Percentiles rank a stretch among this genome's conserved stretches.
These are phyloP conservation scores for Oryza glumipatula DNA, from an alignment of 176 grass and related monocot genomes.

Conservation along the genomic window DNA sequence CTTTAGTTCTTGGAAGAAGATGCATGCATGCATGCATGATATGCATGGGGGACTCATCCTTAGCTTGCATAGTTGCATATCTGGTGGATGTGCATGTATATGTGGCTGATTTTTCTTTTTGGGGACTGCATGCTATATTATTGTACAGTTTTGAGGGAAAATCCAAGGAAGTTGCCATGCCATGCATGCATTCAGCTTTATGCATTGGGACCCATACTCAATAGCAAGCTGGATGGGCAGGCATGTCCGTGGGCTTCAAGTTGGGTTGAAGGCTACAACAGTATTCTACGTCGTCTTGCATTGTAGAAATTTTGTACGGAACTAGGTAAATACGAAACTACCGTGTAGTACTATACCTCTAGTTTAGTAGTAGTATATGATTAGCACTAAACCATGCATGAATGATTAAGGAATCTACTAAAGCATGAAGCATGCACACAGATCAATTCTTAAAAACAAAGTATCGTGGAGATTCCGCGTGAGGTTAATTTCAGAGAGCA, in stretches of 20 bases:
- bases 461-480: not conserved
- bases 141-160: not conserved
- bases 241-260: not conserved
- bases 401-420: conserved; percentile 25
- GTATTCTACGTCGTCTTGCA: not conserved
- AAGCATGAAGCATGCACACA: conserved; percentile 4
- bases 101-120: not conserved
- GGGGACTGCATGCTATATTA: not conserved
- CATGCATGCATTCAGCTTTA: conserved; percentile 13
- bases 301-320: not conserved
- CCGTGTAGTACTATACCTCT: not conserved
- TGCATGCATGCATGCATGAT: not conserved
- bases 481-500: not conserved
- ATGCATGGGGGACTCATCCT: not conserved
- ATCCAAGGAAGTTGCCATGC: not conserved
- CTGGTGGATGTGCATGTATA: not conserved
- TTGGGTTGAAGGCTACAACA: not conserved
- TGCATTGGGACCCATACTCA: not conserved
- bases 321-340: not conserved
- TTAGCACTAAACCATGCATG: not conserved
- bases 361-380: not conserved
- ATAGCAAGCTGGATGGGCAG: not conserved
- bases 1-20: not conserved
- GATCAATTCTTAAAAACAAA: not conserved
- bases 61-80: not conserved